Base-by-base conservation (phyloP, 2,329 filamentous ascomycete genomes). In the Calonectria multiphialidica region DNA sequence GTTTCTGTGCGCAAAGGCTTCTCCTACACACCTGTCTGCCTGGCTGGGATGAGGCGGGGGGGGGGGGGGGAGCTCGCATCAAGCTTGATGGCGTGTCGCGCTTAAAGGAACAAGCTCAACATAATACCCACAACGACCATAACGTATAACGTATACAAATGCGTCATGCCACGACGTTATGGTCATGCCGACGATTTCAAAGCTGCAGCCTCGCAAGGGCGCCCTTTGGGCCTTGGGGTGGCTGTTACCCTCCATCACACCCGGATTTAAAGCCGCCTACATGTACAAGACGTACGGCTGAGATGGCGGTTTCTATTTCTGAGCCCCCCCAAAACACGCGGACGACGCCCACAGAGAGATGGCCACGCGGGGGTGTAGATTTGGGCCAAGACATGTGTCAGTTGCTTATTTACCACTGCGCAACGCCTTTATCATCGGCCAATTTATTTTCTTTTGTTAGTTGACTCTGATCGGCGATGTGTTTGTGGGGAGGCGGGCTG, bases 251-350 rank as follows among this genome's bases (percentile, higher is more conserved):
- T 71, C 63, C 53, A 55, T 18, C 21, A 28, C 28, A 21, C 28
- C 42, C 23, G 13, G 45, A 33, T 45, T 15, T 61, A 40, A 53
- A 49, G 21, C 37, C 35, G 37, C 50, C 53, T 15, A 21, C 42
- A n/a, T 40, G 44, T 23, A 12, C 53, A 37, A 37, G 59, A 53
- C 63, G 33, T 28, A 44, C 40, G 49, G 66, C 68, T 66, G 66
- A 61, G 23, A 73, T 68, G 53, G 53, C 13, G 30, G 75, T 71
- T 75, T 74, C 77, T 78, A 77, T 77, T 76, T 76, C 57, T 74
- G 47, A 76, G 63, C 50, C 25, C 44, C 28, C 28, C 28, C 65
- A 44, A 59, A 70, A 62, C 67, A 40, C 16, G 28, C 49, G 49
- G 37, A 16, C 37, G 35, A 42, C 42, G 28, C 47, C 50, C 50